Conservation (phyloP, 164 flowering plant species). For the Vitis rotundifolia region DNA sequence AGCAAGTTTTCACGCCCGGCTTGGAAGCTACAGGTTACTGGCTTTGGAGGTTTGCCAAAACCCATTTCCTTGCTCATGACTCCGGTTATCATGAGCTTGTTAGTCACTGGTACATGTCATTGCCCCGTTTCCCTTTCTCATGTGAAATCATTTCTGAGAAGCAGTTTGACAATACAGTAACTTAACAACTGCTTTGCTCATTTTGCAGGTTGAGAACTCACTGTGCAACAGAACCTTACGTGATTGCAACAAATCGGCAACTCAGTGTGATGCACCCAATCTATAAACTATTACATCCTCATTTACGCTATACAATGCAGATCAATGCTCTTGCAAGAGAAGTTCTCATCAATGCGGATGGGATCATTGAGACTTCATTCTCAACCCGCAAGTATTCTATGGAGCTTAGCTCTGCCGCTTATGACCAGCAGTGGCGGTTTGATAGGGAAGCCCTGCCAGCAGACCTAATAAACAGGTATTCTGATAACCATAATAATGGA, state of each 20-base stretch:
- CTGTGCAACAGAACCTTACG: too few species aligned
- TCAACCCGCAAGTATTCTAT: slow-evolving; percentile 17
- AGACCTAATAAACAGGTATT: slow-evolving; percentile 25
- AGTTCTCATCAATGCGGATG: slow-evolving; percentile 14
- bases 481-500: too few species aligned
- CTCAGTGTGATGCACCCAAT: slow-evolving; percentile 29
- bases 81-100: background rate
- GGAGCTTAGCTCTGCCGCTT: slow-evolving; percentile 22
- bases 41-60: background rate
- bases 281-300: slow-evolving; percentile 26
- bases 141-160: too few species aligned
- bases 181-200: too few species aligned
- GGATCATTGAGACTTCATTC: slow-evolving; percentile 14
- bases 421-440: slow-evolving; percentile 24
- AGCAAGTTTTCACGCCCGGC: background rate
- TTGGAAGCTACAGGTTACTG: background rate
- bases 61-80: background rate
- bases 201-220: too few species aligned
- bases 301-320: slow-evolving; percentile 22
- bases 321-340: slow-evolving; percentile 22
- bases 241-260: slow-evolving; percentile 10
- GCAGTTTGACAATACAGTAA: too few species aligned
- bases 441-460: slow-evolving; percentile 26
- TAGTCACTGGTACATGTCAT: background rate
- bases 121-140: too few species aligned